Evolutionary conservation across 2,329 filamentous ascomycete species (phyloP).

Genomic region (Lasiodiplodia gonubiensis): DNA sequence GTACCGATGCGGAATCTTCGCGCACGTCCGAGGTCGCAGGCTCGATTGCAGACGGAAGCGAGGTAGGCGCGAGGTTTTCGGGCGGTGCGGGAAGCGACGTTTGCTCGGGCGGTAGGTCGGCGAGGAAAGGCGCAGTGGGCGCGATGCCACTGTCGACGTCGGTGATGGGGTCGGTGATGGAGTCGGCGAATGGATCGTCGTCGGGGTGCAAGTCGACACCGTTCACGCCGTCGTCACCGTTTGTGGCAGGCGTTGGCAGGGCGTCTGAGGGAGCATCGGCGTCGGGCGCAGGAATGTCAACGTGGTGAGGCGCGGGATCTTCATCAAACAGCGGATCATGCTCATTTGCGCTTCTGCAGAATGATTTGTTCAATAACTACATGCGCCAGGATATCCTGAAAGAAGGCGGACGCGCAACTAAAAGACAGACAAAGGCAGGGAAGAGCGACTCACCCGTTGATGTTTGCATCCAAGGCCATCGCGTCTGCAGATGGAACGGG

Average conservation of each 20-base stretch:
- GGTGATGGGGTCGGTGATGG: slow-evolving; percentile 48
- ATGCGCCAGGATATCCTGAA: slow-evolving; percentile 30
- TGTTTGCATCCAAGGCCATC: slow-evolving; percentile 59
- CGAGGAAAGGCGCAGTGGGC: slow-evolving; percentile 50
- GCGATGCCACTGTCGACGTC: slow-evolving; percentile 53
- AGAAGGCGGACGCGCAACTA: slow-evolving; percentile 28
- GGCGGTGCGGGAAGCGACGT: slow-evolving; percentile 42
- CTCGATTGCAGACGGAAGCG: slow-evolving; percentile 48
- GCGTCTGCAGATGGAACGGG: slow-evolving; percentile 54
- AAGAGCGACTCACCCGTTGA: slow-evolving; percentile 64
- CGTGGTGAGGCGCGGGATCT: slow-evolving; percentile 33
- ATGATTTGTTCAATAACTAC: slow-evolving; percentile 34
- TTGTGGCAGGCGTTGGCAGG: slow-evolving; percentile 33
- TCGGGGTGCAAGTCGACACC: slow-evolving; percentile 35
- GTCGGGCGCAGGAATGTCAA: slow-evolving; percentile 34
- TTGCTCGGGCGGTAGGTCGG: slow-evolving; percentile 46
- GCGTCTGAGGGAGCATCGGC: slow-evolving; percentile 30
- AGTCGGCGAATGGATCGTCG: slow-evolving; percentile 42
- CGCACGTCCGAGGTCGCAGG: slow-evolving; percentile 45
- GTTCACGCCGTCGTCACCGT: slow-evolving; percentile 39
- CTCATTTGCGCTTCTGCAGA: slow-evolving; percentile 30
- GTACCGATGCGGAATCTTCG: slow-evolving; percentile 14
- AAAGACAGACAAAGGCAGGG: slow-evolving; percentile 30
- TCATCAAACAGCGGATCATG: slow-evolving; percentile 45
- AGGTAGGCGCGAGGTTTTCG: slow-evolving; percentile 37